phyloP scores from a whole-genome alignment of 768 basidiomycete species.

The Naganishia antarctica region DNA sequence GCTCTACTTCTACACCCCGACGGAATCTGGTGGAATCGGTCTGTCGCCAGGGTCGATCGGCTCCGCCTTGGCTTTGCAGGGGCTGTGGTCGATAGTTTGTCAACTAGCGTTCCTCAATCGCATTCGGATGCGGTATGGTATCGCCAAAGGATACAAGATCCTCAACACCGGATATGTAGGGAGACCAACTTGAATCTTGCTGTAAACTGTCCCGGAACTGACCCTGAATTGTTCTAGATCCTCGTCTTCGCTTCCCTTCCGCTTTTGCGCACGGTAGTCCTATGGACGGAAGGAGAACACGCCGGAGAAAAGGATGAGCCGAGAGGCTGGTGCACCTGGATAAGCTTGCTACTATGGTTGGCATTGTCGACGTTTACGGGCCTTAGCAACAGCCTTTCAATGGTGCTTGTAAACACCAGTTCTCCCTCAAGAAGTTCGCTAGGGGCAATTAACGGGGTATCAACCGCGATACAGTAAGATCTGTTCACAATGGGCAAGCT shows the following conservation, averaged over 20 bases:
- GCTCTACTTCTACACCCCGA: constrained; percentile 44
- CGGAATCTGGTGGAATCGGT: constrained; percentile 42
- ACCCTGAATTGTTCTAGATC: constrained; percentile 23
- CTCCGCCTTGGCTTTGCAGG: constrained; percentile 42
- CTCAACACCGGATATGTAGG: constrained; percentile 40
- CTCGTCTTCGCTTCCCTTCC: constrained; percentile 41
- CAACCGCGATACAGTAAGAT: constrained; percentile 41
- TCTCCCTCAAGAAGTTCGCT: constrained; percentile 43
- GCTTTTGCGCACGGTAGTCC: constrained; percentile 34
- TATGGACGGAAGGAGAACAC: constrained; percentile 36
- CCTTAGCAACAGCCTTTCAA: constrained; percentile 37
- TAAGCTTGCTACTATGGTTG: constrained; percentile 39
- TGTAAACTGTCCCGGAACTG: not conserved
- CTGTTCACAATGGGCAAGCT: not conserved
- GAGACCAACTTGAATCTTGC: not conserved
- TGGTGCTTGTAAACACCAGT: constrained; percentile 44
- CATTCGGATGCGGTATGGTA: constrained; percentile 37
- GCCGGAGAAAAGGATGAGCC: constrained; percentile 28
- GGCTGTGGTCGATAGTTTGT: constrained; percentile 43
- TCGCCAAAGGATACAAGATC: constrained; percentile 38
- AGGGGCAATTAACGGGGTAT: constrained; percentile 46
- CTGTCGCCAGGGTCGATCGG: constrained; percentile 47
- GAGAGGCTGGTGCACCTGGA: constrained; percentile 36
- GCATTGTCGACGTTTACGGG: constrained; percentile 40
- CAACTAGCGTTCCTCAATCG: constrained; percentile 42